These are phyloP conservation scores for Aechmea fasciata DNA, from an alignment of 176 grass and related monocot species.

Conservation along the genomic window DNA sequence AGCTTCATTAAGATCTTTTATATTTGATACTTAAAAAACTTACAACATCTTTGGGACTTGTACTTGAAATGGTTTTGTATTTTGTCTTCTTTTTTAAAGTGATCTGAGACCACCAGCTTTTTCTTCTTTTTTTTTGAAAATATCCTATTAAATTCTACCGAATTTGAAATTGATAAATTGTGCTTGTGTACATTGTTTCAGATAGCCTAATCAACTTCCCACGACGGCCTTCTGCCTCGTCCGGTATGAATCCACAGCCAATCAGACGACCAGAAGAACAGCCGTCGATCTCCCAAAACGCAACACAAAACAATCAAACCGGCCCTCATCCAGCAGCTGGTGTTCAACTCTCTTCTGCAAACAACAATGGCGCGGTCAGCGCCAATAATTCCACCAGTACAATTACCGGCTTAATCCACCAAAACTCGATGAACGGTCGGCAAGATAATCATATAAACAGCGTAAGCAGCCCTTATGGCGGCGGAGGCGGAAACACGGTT, in stretches of 20 bases:
- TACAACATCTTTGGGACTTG: too few relatives aligned
- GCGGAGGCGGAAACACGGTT: slow-evolving; percentile 5
- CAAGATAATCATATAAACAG: slow-evolving; percentile 9
- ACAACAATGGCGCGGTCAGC: slow-evolving; percentile 1
- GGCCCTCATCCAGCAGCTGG: slow-evolving; percentile 2
- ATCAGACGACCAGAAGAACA: slow-evolving; percentile 14
- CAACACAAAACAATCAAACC: slow-evolving; percentile 4
- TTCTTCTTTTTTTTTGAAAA: neutral
- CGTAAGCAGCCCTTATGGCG: neutral
- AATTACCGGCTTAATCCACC: slow-evolving; percentile 10
- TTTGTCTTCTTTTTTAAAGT: too few relatives aligned
- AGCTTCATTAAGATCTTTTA: too few relatives aligned
- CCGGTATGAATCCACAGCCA: slow-evolving; percentile 5
- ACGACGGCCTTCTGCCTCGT: slow-evolving; percentile 1
- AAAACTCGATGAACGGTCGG: slow-evolving; percentile 14
- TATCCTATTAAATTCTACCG: too few relatives aligned
- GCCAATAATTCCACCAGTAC: slow-evolving; percentile 15
- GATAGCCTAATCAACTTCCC: slow-evolving; percentile 36
- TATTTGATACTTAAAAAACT: too few relatives aligned
- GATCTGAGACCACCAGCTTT: neutral
- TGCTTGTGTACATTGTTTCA: slow-evolving; percentile 8
- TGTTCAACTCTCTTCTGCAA: slow-evolving; percentile 13
- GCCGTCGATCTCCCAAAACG: slow-evolving; percentile 4
- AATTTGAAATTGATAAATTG: neutral
- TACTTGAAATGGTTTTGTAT: too few relatives aligned